Evolutionary conservation across 2,329 filamentous ascomycete species (phyloP).

Genomic region (Seiridium unicorne): DNA sequence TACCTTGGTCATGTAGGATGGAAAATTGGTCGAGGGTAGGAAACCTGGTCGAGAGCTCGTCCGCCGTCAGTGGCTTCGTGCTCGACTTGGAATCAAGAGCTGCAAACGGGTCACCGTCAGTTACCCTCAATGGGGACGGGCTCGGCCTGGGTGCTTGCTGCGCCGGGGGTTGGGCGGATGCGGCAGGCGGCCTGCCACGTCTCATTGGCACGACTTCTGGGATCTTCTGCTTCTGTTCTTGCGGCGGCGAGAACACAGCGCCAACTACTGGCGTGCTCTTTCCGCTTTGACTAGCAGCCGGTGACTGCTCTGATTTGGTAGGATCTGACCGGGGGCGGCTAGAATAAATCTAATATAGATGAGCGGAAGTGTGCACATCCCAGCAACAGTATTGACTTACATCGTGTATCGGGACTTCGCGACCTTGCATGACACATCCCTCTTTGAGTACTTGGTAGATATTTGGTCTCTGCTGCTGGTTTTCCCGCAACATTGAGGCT

Average conservation of each 20-base stretch:
- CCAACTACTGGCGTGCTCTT: constrained; percentile 66
- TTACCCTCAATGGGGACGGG: constrained; percentile 68
- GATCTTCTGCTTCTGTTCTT: constrained; percentile 68
- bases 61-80: constrained; percentile 49
- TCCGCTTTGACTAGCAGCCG: constrained; percentile 50
- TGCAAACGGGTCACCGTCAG: constrained; percentile 81
- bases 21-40: constrained; percentile 93
- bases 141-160: constrained; percentile 48
- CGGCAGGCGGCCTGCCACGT: constrained; percentile 71
- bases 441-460: constrained; percentile 92
- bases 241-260: constrained; percentile 75
- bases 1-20: constrained; percentile 78
- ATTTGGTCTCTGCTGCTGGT: constrained; percentile 75
- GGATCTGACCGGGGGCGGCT: constrained; percentile 63
- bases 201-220: constrained; percentile 95
- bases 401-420: constrained; percentile 83
- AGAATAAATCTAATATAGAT: constrained; percentile 65
- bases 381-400: constrained; percentile 47
- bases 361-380: constrained; percentile 8
- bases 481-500: constrained; percentile 90
- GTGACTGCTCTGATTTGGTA: constrained; percentile 47
- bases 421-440: constrained; percentile 84
- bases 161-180: constrained; percentile 27
- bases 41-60: constrained; percentile 83
- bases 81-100: constrained; percentile 72